A percentile compares a stretch with the other conserved stretches of the same genome.
These are phyloP conservation scores for Tylopilus plumbeoviolaceoides DNA, from an alignment of 768 basidiomycete genomes.

Conservation along the genomic window DNA sequence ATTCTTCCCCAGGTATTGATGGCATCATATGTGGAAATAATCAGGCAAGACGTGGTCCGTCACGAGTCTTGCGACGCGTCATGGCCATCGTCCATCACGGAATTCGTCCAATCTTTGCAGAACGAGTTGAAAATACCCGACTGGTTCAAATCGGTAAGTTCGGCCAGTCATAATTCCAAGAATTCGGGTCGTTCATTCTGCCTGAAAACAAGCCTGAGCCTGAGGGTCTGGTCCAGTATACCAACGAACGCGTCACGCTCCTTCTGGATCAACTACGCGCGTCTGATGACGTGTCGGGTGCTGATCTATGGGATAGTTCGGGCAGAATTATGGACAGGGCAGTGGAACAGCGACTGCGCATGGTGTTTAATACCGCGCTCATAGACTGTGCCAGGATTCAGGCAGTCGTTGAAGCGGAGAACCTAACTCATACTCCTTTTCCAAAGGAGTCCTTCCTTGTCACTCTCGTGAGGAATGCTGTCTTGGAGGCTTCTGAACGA, in stretches of 20 bases:
- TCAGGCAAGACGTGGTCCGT: background rate
- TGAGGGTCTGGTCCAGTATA: conserved; percentile 1
- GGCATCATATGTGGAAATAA: background rate
- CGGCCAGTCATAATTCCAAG: no score
- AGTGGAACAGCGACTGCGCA: background rate
- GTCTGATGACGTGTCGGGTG: background rate
- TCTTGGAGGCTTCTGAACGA: background rate
- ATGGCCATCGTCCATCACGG: background rate
- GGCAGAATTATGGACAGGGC: background rate
- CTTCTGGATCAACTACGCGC: background rate
- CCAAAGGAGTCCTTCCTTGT: conserved; percentile 1
- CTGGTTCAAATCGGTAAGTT: conserved; percentile 2
- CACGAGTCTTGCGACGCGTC: background rate
- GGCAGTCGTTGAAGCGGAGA: conserved; percentile 1
- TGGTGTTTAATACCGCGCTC: background rate
- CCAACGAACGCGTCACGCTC: background rate
- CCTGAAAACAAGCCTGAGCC: no score
- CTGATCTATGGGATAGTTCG: background rate
- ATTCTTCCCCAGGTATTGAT: background rate
- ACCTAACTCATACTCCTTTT: background rate
- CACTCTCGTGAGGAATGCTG: conserved; percentile 1
- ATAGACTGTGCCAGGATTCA: conserved; percentile 3
- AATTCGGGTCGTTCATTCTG: background rate
- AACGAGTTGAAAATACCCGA: background rate
- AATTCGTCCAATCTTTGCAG: background rate